Base-by-base conservation (phyloP, 805 yeast genomes). In the Kazachstania martiniae region DNA sequence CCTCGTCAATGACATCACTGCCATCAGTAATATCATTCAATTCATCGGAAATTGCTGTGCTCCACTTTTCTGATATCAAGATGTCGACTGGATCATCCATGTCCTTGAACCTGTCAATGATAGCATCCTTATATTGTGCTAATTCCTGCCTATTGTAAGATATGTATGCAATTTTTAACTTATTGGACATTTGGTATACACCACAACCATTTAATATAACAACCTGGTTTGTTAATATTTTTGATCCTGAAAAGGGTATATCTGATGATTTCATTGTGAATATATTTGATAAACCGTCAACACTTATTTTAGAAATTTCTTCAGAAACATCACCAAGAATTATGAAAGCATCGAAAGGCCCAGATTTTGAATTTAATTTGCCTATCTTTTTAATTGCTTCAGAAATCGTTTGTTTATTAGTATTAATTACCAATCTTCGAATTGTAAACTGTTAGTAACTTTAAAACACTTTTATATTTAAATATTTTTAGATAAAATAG, bases 61-160 rank as follows among this genome's bases (percentile, higher is more conserved):
- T 76, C 86, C 87, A 80, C 33, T 68, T 65, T 32, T 63, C 63
- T 0, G 78, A 66, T 1, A 82, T 40, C 8, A 82, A 49, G 3
- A 82, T 58, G 51, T 82, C 93, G 2, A 62, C 42, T n/a, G 47
- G 37, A 6, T 51, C 44, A 1, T 33, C 25, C 3, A 31, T 8
- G 4, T 25, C 14, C 6, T 36, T 21, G 7, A 61, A 43, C 4
- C 25, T 39, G 5, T 35, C 27, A 3, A 32, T 12, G 3, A 62
- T 42, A 0, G 43, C 45, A 2, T 56, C 60, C 9, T 63, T 41
- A 5, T 47, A 26, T 2, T 33, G 35, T 8, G 31, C 18, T 1
- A 55, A 12, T 7, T 32, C 29, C 0, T 38, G 26, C 10, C 40
- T 44, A 13, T 46, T 36, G 1, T 67, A 67, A 1, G 61, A 39